phyloP scores from a whole-genome alignment of 2,329 filamentous ascomycete genomes.

The Talaromyces sp. region DNA sequence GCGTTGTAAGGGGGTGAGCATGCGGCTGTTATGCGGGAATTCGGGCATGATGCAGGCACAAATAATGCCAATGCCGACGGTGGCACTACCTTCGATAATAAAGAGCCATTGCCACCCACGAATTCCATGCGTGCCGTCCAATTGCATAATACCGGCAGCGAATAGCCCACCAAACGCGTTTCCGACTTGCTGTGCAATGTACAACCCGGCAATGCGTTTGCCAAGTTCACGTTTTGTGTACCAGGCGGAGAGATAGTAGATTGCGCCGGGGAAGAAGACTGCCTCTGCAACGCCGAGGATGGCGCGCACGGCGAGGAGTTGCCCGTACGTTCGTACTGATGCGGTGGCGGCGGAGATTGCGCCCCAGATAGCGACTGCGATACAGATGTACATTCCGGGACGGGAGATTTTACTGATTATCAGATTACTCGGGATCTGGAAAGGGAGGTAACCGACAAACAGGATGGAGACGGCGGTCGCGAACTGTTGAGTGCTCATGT shows the following conservation, averaged over 20 bases:
- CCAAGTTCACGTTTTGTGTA: slow-evolving; percentile 47
- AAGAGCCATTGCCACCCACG: slow-evolving; percentile 41
- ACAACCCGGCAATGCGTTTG: slow-evolving; percentile 34
- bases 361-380: slow-evolving; percentile 9
- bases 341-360: neutral
- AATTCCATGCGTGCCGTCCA: slow-evolving; percentile 33
- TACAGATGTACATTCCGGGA: slow-evolving; percentile 6
- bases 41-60: slow-evolving; percentile 36
- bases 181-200: slow-evolving; percentile 42
- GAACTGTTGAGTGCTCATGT: slow-evolving; percentile 8
- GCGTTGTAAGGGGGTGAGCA: slow-evolving; percentile 40
- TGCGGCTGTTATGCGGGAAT: slow-evolving; percentile 42
- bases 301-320: slow-evolving; percentile 6
- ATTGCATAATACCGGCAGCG: slow-evolving; percentile 31
- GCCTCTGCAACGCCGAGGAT: slow-evolving; percentile 63
- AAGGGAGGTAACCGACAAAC: slow-evolving; percentile 13
- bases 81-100: slow-evolving; percentile 39
- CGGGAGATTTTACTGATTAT: slow-evolving; percentile 8
- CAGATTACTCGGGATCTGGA: slow-evolving; percentile 14
- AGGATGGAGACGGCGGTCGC: slow-evolving; percentile 10
- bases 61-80: slow-evolving; percentile 33
- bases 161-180: slow-evolving; percentile 44
- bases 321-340: neutral
- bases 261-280: slow-evolving; percentile 61
- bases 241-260: slow-evolving; percentile 67